Base-by-base conservation (phyloP, 345 rosid genomes). In the Eucalyptus brandiana region DNA sequence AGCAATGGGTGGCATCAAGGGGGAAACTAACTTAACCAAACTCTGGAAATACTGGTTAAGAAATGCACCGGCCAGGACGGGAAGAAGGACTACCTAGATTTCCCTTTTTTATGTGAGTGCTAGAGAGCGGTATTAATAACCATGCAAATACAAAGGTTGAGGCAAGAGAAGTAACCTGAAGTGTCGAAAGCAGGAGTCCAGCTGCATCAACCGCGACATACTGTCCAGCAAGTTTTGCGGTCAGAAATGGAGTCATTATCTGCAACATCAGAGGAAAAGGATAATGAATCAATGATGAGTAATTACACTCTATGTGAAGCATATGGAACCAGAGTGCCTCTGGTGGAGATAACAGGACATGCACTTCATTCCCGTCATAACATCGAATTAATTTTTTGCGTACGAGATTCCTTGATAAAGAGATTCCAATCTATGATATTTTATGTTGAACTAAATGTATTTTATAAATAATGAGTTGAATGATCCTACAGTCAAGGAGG, bases 231-330 rank as follows among this genome's bases (percentile, higher is more conserved):
- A 97, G 95, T 91, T 95, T 97, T 16, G 97, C 96, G 4, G 99
- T 97, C 45, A 97, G 95, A 90, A 95, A 93, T 87, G 99, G 99
- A 88, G 99, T 97, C 99, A 97, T 97, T 88, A 96, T 91, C 98
- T 97, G 93, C 81, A 92, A 88, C 88, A 89, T 34, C 4, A 21
- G 89, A 89, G 44, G 89, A 58, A 53, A 76, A 89, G 65, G 40
- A 89, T 76, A 47, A 86, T 44, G 45, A 44, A 44, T 44, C 45
- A 44, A 44, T 21, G 85, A 76, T 40, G 85, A 3, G 47, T 21
- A 76, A 76, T 76, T 40, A 40, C 30, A 40, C 30, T 76, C 85
- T 76, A 76, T 0, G 18, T 19, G 49, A 83, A 88, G 24, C 49
- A 8, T 4, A 42, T 42, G 81, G 15, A 60, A 6, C 65, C 88